A percentile compares a stretch with the other conserved stretches of the same genome.
Evolutionary conservation across 164 flowering plant species (phyloP).

Genomic region (Berberis vulgaris): DNA sequence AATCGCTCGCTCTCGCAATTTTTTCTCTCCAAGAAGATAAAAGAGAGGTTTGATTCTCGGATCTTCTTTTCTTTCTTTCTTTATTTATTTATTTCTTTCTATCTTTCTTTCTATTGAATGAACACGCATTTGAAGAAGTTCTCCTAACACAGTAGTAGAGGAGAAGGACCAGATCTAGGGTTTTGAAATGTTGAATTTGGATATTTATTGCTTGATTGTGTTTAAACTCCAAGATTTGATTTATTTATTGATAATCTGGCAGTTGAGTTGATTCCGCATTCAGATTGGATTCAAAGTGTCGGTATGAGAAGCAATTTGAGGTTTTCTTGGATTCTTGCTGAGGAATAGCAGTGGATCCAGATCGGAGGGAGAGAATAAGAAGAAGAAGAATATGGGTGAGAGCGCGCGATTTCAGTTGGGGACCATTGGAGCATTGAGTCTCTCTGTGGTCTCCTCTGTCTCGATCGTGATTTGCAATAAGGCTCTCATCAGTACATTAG

Average conservation of each 20-base stretch:
- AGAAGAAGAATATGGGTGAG: constrained; percentile 33
- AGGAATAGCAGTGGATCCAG: constrained; percentile 8
- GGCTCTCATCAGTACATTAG: constrained; percentile 62
- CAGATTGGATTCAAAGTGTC: background rate
- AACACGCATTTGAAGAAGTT: too few relatives aligned
- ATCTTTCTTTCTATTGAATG: too few relatives aligned
- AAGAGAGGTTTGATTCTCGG: too few relatives aligned
- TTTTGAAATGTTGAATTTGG: constrained; percentile 3
- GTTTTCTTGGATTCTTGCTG: background rate
- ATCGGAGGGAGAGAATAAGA: background rate
- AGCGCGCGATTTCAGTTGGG: constrained; percentile 56
- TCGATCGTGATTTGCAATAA: constrained; percentile 73
- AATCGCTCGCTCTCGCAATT: too few relatives aligned
- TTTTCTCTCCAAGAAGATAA: too few relatives aligned
- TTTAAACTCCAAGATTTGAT: background rate
- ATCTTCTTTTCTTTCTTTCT: too few relatives aligned
- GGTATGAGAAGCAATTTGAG: background rate
- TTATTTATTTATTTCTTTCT: too few relatives aligned
- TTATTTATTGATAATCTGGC: background rate
- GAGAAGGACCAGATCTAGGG: constrained; percentile 9
- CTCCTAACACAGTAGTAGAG: background rate
- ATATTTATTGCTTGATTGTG: background rate
- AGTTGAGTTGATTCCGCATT: background rate
- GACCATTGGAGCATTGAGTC: constrained; percentile 61
- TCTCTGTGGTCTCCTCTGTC: constrained; percentile 69